Percentiles rank a stretch among this genome's conserved stretches.
Conservation (phyloP, 345 rosid species). For the Populus alba region DNA sequence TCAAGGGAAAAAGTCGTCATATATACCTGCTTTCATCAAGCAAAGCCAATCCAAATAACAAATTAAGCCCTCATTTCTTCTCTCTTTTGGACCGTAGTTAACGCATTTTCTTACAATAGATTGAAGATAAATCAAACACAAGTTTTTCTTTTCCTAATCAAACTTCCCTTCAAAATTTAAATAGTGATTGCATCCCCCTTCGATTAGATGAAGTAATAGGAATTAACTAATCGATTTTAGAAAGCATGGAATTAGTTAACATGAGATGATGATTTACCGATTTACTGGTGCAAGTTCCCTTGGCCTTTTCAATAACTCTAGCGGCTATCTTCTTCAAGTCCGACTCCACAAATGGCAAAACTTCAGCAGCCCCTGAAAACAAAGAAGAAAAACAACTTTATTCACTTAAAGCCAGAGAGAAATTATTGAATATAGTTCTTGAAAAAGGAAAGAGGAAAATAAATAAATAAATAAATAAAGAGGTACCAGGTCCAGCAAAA, state of each 20-base stretch:
- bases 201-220: background rate
- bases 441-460: background rate
- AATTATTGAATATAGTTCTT: background rate
- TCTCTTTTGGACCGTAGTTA: background rate
- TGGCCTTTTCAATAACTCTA: constrained; percentile 62
- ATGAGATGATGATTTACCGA: constrained; percentile 37
- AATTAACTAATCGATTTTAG: too few species aligned
- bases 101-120: background rate
- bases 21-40: background rate
- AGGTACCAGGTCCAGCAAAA: constrained; percentile 73
- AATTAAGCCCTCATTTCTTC: background rate
- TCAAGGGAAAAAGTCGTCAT: background rate
- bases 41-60: background rate
- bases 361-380: constrained; percentile 63
- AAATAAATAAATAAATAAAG: too few species aligned
- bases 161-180: background rate
- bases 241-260: background rate
- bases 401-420: background rate
- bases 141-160: background rate
- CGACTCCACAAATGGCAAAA: constrained; percentile 59
- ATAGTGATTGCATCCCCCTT: background rate
- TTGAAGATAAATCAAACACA: background rate
- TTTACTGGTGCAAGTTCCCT: constrained; percentile 51
- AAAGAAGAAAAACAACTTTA: background rate
- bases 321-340: constrained; percentile 75